Evolutionary conservation across 106 monocot species (phyloP), one percentile per base, ranked within the genome.

Genomic region (Dendrobium huoshanense): DNA sequence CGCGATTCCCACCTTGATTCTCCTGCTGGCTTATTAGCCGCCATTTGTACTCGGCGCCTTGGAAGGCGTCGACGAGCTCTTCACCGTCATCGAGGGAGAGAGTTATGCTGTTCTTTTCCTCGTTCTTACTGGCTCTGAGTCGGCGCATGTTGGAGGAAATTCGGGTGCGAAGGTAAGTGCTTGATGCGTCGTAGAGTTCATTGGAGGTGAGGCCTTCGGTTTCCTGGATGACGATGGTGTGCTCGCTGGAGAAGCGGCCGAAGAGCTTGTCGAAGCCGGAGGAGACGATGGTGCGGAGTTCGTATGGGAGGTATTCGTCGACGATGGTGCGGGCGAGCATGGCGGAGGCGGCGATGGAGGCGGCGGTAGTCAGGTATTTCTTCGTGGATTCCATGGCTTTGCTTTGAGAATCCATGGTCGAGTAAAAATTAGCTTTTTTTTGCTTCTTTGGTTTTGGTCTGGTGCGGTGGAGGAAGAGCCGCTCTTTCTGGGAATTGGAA

Each of bases 21-120:
- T 55, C 48, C 19, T 85, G 58, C 40, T 20, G 56, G 70, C 67
- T 40, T 4, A 79, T 25, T 3, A 86, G 51, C 18, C 8, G 73
- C 89, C 89, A 90, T 16, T 37, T 75, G 82, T 78, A 78, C 27
- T 82, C n/a, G 41, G 78, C 42, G 41, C 87, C 87, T 41, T 83
- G 67, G 44, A 87, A 90, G 65, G 67, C 56, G 47, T 90, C 89
- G 9, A 72, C 29, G 43, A 90, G 51, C 75, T 78, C 85, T 49
- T 84, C 78, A n/a, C 78, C 87, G 2, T 42, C 74, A 19, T 84
- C 84, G 24, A 87, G 27, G 42, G 82, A 80, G 41, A 80, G 29
- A 25, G 78, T 55, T 10, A 51, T 67, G 45, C 49, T 47, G 49
- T 42, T 67, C 5, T 65, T 31, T 3, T 83, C 83, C 13, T 68